phyloP scores from a whole-genome alignment of 2,329 filamentous ascomycete species.

The Nothopassalora personata region DNA sequence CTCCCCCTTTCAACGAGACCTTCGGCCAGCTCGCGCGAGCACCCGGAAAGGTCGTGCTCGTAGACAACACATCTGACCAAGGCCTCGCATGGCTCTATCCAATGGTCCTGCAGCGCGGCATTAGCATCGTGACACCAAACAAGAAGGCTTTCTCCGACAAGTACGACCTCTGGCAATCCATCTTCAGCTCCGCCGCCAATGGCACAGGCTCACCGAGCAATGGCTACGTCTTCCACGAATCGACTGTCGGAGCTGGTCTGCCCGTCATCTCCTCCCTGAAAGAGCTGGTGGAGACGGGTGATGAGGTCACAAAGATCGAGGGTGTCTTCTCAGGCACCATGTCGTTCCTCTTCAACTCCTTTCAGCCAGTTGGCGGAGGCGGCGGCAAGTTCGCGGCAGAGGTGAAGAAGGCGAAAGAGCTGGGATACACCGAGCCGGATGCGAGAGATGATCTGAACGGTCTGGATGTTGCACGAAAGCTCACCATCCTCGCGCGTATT shows the following conservation, averaged over 20 bases:
- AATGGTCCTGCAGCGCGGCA: conserved; percentile 68
- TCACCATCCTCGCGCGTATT: conserved; percentile 87
- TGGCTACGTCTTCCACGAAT: conserved; percentile 90
- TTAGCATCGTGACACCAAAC: conserved; percentile 93
- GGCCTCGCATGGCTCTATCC: conserved; percentile 81
- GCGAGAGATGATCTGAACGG: conserved; percentile 83
- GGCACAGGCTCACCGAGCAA: conserved; percentile 47
- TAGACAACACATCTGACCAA: conserved; percentile 94
- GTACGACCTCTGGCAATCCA: conserved; percentile 77
- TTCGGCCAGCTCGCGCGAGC: conserved; percentile 72
- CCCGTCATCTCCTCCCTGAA: conserved; percentile 90
- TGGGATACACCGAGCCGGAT: conserved; percentile 89
- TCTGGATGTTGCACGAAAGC: conserved; percentile 85
- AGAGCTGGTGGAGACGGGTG: conserved; percentile 90
- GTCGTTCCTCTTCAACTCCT: conserved; percentile 97
- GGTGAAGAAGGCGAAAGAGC: conserved; percentile 83
- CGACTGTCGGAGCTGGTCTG: conserved; percentile 85
- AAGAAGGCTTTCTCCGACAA: conserved; percentile 94
- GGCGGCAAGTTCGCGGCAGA: conserved; percentile 86
- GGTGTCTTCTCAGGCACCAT: conserved; percentile 97
- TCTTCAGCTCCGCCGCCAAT: conserved; percentile 67
- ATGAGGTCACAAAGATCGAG: conserved; percentile 86
- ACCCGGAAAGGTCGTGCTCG: conserved; percentile 72
- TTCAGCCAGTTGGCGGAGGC: conserved; percentile 71
- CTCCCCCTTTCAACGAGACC: conserved; percentile 64